These are phyloP conservation scores for Leccinum fibrillosum DNA, from an alignment of 768 basidiomycete species.

Conservation along the genomic window DNA sequence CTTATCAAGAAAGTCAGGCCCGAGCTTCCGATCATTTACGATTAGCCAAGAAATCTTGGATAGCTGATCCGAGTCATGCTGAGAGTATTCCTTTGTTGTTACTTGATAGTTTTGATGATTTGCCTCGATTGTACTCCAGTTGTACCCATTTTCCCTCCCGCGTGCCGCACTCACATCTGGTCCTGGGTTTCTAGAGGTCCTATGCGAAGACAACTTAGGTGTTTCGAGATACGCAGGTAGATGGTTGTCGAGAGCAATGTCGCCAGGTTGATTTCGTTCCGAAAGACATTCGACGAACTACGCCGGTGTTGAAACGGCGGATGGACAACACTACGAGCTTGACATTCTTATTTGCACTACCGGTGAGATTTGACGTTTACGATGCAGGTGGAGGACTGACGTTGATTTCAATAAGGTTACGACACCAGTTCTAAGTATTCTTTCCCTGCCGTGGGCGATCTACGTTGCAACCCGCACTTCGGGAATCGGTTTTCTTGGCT, in stretches of 20 bases:
- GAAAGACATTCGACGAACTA: slow-evolving; percentile 26
- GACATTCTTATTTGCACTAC: slow-evolving; percentile 66
- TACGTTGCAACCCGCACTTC: slow-evolving; percentile 34
- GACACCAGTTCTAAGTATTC: slow-evolving; percentile 47
- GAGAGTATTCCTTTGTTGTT: neutral
- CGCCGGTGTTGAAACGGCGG: slow-evolving; percentile 53
- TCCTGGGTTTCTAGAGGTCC: slow-evolving; percentile 62
- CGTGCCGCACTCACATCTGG: slow-evolving; percentile 62
- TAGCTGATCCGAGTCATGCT: slow-evolving; percentile 42
- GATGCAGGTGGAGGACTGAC: neutral
- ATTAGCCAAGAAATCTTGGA: slow-evolving; percentile 57
- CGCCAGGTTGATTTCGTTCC: slow-evolving; percentile 42
- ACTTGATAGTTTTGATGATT: neutral
- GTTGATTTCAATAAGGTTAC: slow-evolving; percentile 26
- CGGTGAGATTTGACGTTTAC: slow-evolving; percentile 24
- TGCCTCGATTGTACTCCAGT: slow-evolving; percentile 18
- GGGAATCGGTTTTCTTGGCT: slow-evolving; percentile 55
- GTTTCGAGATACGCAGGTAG: neutral
- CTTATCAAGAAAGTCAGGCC: slow-evolving; percentile 84
- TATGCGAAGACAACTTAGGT: neutral
- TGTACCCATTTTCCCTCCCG: slow-evolving; percentile 55
- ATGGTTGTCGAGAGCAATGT: neutral
- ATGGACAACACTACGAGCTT: slow-evolving; percentile 51
- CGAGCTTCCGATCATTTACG: slow-evolving; percentile 84
- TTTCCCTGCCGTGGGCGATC: slow-evolving; percentile 54